Conservation (phyloP, 1,284 basidiomycete genomes). For the Termitomyces sp. region DNA sequence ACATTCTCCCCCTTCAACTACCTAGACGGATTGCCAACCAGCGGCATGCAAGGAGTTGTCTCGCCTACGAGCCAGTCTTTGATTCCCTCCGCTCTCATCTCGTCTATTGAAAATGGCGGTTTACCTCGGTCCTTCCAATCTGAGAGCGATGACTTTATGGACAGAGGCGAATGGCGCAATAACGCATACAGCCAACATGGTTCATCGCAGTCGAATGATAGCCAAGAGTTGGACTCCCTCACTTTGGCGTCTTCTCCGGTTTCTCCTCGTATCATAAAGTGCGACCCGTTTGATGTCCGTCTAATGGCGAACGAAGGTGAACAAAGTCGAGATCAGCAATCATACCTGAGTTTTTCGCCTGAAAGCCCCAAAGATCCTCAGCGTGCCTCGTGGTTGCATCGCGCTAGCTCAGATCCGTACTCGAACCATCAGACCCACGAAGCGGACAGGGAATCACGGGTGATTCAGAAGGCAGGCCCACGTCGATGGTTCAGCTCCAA, state of each 20-base stretch:
- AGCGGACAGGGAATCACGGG: conserved; percentile 10
- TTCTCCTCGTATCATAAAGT: conserved; percentile 25
- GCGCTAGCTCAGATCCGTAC: conserved; percentile 38
- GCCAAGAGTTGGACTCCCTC: conserved; percentile 16
- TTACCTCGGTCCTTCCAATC: conserved; percentile 51
- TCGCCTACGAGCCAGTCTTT: conserved; percentile 45
- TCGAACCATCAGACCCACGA: conserved; percentile 18
- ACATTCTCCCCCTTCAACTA: conserved; percentile 52
- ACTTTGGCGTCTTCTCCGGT: conserved; percentile 26
- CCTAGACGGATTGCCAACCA: conserved; percentile 22
- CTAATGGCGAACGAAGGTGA: conserved; percentile 21
- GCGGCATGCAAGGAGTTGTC: conserved; percentile 20
- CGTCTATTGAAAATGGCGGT: conserved; percentile 42
- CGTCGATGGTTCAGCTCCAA: conserved; percentile 50
- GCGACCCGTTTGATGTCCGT: conserved; percentile 42
- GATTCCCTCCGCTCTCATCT: conserved; percentile 54
- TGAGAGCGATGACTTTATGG: conserved; percentile 48
- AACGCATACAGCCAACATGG: conserved; percentile 13
- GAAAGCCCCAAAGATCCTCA: conserved; percentile 28
- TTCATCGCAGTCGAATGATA: conserved; percentile 14
- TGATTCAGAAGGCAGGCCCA: conserved; percentile 23
- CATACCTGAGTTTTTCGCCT: conserved; percentile 10
- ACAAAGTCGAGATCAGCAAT: conserved; percentile 4
- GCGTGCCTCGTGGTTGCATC: conserved; percentile 29
- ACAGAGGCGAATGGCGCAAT: conserved; percentile 43